Conservation (phyloP, 768 basidiomycete genomes). For the Amanita phalloides region DNA sequence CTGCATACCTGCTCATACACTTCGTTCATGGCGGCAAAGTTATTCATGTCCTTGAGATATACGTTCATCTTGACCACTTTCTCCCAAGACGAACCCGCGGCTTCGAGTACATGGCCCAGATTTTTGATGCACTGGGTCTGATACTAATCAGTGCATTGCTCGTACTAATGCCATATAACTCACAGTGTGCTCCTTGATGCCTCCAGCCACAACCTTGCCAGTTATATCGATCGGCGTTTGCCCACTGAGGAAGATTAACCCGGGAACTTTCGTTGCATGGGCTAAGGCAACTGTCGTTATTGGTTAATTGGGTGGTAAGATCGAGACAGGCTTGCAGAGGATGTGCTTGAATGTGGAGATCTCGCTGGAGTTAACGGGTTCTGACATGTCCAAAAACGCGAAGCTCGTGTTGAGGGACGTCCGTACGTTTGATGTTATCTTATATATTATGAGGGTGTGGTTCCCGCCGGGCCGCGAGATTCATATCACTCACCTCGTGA, state of each 20-base stretch:
- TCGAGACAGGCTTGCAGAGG: constrained; percentile 30
- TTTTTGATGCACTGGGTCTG: constrained; percentile 43
- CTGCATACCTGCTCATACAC: constrained; percentile 39
- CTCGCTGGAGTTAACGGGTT: constrained; percentile 35
- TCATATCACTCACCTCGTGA: too few relatives aligned
- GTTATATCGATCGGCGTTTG: constrained; percentile 41
- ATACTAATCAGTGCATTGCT: too few relatives aligned
- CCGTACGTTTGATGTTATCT: too few relatives aligned
- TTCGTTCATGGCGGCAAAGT: constrained; percentile 47
- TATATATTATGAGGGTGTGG: too few relatives aligned
- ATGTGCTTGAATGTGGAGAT: constrained; percentile 34
- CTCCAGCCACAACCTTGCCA: constrained; percentile 42
- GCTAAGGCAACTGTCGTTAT: constrained; percentile 18
- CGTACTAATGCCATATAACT: constrained; percentile 5
- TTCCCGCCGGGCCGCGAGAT: too few relatives aligned
- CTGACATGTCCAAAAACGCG: background rate
- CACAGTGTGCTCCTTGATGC: constrained; percentile 51
- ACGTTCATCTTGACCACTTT: constrained; percentile 33
- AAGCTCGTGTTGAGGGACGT: too few relatives aligned
- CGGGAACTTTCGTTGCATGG: constrained; percentile 46
- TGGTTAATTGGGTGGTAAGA: background rate
- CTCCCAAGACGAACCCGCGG: too few relatives aligned
- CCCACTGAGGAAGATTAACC: constrained; percentile 51
- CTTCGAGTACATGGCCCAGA: constrained; percentile 32
- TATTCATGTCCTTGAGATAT: constrained; percentile 50